Base-by-base conservation (phyloP, 257 asterid species). In the Scutellaria minor region DNA sequence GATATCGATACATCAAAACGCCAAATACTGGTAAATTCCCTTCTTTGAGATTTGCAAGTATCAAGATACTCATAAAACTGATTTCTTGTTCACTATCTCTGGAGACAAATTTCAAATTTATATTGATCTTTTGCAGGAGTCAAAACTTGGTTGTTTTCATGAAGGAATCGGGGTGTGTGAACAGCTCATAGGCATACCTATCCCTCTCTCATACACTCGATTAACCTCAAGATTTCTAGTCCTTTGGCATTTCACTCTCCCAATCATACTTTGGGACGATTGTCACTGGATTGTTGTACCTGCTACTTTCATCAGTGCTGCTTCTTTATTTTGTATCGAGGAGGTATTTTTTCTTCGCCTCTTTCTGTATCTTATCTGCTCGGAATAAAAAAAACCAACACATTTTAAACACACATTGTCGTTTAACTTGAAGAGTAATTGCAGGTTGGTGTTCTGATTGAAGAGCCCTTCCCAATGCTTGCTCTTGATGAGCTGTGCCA, bases 181-280 rank as follows among this genome's bases (percentile, higher is more conserved):
- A 73, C 90, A 94, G 85, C 90, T 94, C 40, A 66, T 90, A 62
- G 88, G 97, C 46, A 90, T 85, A 58, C 99, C 99, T 42, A 87
- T 94, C 67, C 99, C 99, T 13, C 92, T 94, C 24, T 87, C 99
- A 2, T 94, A 94, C 83, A 94, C 99, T n/a, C 82, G 96, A 37
- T 75, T 94, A 83, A 94, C 99, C 9, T 94, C 99, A 37, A 88
- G 99, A 78, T 89, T 94, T 62, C 80, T 94, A 69, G 96, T 94
- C 82, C 95, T 94, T n/a, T 94, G 99, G 99, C 99, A 94, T 84
- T 87, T 91, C 1, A 89, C 98, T 47, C 99, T 94, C 68, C 99
- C 99, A 1, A 66, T 94, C 71, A 89, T 94, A 67, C 96, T 94
- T 22, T 94, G 99, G 99, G 98, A 94, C 51, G 99, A 91, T 37